Base-by-base conservation (phyloP, 768 basidiomycete species). In the Termitomyces bulborhizus region DNA sequence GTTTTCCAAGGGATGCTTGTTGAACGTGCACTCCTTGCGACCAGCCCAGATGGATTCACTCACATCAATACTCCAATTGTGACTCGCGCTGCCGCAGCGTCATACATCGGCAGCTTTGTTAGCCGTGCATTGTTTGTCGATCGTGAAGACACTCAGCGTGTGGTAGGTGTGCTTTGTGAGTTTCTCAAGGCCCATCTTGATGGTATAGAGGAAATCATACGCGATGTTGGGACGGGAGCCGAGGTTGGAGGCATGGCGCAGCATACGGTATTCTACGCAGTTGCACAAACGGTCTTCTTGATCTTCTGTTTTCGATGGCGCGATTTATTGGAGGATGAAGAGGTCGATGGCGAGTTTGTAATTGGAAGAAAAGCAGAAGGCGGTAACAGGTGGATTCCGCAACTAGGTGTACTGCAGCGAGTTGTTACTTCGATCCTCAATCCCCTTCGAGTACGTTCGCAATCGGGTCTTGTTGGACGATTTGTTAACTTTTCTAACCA, bases 241-340 rank as follows among this genome's bases (percentile, higher is more conserved):
- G 49, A 51, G 3, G 63, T 63, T 47, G 65, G 57, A 53, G 68
- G 54, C 39, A 51, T 68, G 32, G 62, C 62, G n/a, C 78, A 81
- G 53, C 77, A 88, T 62, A 82, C 80, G 27, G 81, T 96, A 18
- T 98, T 98, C 66, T 98, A 98, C 67, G 93, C 95, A 2, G 88
- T 96, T 32, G 73, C 85, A 0, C 97, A 98, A 65, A 87, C 95
- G 0, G 83, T 94, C 9, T 95, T 99, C 67, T 79, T 98, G 59
- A 93, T 99, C 59, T 99, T 99, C 69, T 98, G 97, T 69, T 99
- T 98, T 72, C 77, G 97, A 11, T 98, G 96, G 96, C 75, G 91
- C 57, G 97, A 98, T 60, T 72, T 98, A 36, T 68, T 82, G 41
- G 81, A 83, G 48, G 80, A 79, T n/a, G 77, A 81, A 13, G 87